Conservation (phyloP, 768 basidiomycete genomes). For the Naganishia vaughanmartiniae region DNA sequence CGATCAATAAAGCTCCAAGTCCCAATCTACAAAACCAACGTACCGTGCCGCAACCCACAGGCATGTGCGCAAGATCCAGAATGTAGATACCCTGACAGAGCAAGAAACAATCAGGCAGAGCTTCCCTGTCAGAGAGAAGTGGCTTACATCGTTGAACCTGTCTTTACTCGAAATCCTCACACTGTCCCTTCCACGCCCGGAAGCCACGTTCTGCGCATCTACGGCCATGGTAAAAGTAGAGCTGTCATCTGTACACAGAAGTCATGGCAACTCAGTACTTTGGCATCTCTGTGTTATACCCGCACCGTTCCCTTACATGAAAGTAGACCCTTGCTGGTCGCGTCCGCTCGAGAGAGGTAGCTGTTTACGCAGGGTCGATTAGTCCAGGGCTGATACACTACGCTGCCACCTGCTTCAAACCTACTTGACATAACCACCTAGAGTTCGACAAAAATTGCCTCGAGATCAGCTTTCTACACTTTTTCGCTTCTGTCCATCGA, state of each 20-base stretch:
- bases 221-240: constrained; percentile 46
- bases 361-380: constrained; percentile 28
- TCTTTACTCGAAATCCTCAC: constrained; percentile 47
- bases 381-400: background rate
- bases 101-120: constrained; percentile 3
- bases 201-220: constrained; percentile 38
- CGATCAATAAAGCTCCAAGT: background rate
- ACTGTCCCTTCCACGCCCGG: constrained; percentile 46
- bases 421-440: constrained; percentile 28
- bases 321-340: constrained; percentile 36
- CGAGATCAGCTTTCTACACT: background rate
- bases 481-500: background rate
- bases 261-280: background rate
- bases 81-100: constrained; percentile 41
- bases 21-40: constrained; percentile 24
- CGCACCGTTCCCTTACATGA: constrained; percentile 9
- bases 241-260: constrained; percentile 14
- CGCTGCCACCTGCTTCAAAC: background rate
- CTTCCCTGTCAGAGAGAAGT: constrained; percentile 8
- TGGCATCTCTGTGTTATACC: constrained; percentile 20
- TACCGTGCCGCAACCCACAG: constrained; percentile 51
- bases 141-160: constrained; percentile 41
- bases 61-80: constrained; percentile 50
- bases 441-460: background rate
- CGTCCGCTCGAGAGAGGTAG: constrained; percentile 43